Evolutionary conservation across 23 red algal species (phyloP).

Genomic region (Gracilaria domingensis): DNA sequence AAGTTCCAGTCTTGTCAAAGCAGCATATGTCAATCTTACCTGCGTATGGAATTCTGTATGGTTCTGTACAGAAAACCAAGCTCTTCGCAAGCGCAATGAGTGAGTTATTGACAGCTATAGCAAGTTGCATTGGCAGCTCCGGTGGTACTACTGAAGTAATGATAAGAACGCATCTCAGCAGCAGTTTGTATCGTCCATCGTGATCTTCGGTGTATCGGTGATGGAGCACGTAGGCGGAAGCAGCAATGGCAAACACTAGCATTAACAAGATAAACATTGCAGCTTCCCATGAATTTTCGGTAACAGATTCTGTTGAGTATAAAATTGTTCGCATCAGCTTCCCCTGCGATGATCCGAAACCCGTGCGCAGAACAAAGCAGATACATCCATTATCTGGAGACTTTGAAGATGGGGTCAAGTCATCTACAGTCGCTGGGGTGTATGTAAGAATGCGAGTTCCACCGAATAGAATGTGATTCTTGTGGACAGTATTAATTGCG

Average conservation of each 20-base stretch:
- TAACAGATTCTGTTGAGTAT: constrained; percentile 88
- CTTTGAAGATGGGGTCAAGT: constrained; percentile 35
- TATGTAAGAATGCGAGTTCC: constrained; percentile 88
- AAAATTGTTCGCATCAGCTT: constrained; percentile 98
- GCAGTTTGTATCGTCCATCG: constrained; percentile 84
- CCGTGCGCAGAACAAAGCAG: constrained; percentile 93
- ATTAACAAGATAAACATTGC: constrained; percentile 90
- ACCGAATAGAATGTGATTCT: constrained; percentile 90
- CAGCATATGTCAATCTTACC: constrained; percentile 97
- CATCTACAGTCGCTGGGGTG: constrained; percentile 46
- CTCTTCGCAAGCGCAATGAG: constrained; percentile 81
- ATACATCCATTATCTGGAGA: constrained; percentile 83
- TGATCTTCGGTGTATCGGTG: constrained; percentile 73
- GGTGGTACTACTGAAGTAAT: constrained; percentile 98
- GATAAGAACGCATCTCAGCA: constrained; percentile 95
- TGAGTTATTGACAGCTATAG: constrained; percentile 92
- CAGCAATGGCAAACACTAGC: constrained; percentile 91
- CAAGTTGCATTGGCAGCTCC: constrained; percentile 95
- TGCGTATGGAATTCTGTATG: constrained; percentile 95
- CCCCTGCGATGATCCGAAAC: constrained; percentile 97
- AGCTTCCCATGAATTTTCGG: constrained; percentile 89
- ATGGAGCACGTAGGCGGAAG: constrained; percentile 95
- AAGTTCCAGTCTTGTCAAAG: constrained; percentile 99
- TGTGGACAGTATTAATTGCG: constrained; percentile 73
- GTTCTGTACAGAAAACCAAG: constrained; percentile 98